These are phyloP conservation scores for Parastagonospora nodorum DNA, from an alignment of 2,329 filamentous ascomycete species.

Conservation along the genomic window DNA sequence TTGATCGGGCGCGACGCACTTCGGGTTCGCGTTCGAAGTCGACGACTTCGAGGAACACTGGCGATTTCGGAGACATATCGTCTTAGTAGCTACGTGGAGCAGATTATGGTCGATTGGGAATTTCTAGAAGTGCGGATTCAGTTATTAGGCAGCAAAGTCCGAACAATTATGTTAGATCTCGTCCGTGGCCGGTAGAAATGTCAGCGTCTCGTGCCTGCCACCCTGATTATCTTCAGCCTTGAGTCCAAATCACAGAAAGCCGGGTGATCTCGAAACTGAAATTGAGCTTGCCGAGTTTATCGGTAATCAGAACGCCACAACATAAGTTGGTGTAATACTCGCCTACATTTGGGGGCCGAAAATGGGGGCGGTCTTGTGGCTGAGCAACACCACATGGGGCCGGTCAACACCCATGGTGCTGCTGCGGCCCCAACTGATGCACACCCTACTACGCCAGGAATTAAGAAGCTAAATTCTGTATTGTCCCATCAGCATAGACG, in stretches of 20 bases:
- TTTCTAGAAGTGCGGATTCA: too few relatives aligned
- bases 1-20: conserved; percentile 27
- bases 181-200: too few relatives aligned
- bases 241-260: not conserved
- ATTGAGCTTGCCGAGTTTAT: conserved; percentile 1
- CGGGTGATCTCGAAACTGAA: conserved; percentile 1
- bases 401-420: not conserved
- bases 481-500: conserved; percentile 15
- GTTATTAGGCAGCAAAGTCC: too few relatives aligned
- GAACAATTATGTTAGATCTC: too few relatives aligned
- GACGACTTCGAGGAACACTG: conserved; percentile 17
- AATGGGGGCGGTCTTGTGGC: conserved; percentile 17
- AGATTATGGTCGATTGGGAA: not conserved
- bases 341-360: conserved; percentile 11
- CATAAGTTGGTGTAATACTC: conserved; percentile 1
- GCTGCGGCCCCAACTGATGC: conserved; percentile 19
- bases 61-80: conserved; percentile 14
- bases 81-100: not conserved
- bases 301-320: conserved; percentile 5
- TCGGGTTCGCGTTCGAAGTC: conserved; percentile 5
- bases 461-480: conserved; percentile 20
- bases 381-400: conserved; percentile 15
- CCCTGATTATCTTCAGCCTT: conserved; percentile 2
- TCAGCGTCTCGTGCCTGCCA: not conserved
- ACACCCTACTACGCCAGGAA: conserved; percentile 11